These are phyloP conservation scores for Ophiocytium majus DNA, from an alignment of 352 stramenopile genomes.

Conservation along the genomic window DNA sequence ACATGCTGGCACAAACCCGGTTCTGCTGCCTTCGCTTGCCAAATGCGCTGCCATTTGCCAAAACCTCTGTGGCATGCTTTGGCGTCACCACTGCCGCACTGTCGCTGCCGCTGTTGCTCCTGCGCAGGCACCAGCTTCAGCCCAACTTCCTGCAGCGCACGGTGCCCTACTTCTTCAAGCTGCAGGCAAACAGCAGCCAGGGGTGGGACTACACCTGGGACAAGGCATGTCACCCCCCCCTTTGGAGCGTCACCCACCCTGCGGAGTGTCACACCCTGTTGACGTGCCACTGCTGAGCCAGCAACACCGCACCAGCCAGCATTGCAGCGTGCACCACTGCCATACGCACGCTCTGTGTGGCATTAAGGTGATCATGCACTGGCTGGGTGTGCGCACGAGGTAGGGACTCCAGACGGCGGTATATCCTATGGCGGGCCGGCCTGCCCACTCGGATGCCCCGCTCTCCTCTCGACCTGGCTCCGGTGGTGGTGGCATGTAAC, in stretches of 20 bases:
- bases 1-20: neutral
- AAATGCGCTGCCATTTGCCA: neutral
- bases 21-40: neutral
- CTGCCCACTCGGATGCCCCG: neutral
- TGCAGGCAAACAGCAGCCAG: slow-evolving; percentile 17
- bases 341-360: slow-evolving; percentile 20
- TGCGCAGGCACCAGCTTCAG: slow-evolving; percentile 51
- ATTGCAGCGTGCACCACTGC: neutral
- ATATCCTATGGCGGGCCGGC: neutral
- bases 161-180: slow-evolving; percentile 49
- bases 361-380: too few species aligned
- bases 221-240: slow-evolving; percentile 19
- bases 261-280: neutral
- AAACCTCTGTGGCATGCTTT: neutral
- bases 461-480: too few species aligned
- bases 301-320: neutral
- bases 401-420: slow-evolving; percentile 38
- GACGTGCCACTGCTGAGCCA: neutral
- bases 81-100: neutral
- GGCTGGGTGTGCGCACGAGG: slow-evolving; percentile 42
- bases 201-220: slow-evolving; percentile 48
- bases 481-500: too few species aligned
- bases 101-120: neutral
- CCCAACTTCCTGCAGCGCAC: slow-evolving; percentile 54
- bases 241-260: neutral